A percentile compares a stretch with the other conserved stretches of the same genome.
Conservation (phyloP, 495 filamentous ascomycete species). For the Immersiella caudata region DNA sequence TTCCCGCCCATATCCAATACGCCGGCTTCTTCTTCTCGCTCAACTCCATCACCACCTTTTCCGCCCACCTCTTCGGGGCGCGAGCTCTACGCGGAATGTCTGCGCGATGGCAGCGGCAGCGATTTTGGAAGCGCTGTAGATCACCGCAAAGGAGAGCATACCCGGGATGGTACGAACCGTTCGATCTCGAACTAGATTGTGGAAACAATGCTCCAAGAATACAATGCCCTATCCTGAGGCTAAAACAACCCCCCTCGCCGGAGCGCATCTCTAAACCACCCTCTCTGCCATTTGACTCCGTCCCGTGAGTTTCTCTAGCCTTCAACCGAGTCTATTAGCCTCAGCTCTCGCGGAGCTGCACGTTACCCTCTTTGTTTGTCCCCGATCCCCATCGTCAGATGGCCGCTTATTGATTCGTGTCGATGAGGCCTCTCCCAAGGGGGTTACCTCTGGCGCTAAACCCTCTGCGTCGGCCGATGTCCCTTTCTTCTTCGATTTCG, state of each 20-base stretch:
- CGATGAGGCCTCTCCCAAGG: background rate
- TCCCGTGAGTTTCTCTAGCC: no score
- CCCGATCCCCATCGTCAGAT: background rate
- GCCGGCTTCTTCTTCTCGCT: conserved; percentile 30
- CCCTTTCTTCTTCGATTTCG: no score
- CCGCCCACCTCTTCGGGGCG: conserved; percentile 33
- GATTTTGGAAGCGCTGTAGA: conserved; percentile 43
- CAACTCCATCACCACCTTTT: conserved; percentile 31
- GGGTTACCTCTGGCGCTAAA: background rate
- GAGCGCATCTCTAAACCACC: no score
- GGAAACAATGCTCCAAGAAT: no score
- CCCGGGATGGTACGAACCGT: no score
- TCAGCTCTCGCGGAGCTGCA: conserved; percentile 15
- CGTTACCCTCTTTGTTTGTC: background rate
- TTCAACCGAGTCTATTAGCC: no score
- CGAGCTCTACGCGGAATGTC: conserved; percentile 36
- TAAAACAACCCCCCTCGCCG: no score
- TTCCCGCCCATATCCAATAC: conserved; percentile 35
- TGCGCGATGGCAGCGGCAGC: conserved; percentile 35
- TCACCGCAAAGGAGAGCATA: conserved; percentile 36
- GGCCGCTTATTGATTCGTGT: background rate
- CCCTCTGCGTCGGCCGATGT: background rate
- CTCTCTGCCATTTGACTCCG: conserved; percentile 2
- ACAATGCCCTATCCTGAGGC: no score
- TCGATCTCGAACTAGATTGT: no score